Base-by-base conservation (phyloP, 768 basidiomycete genomes). In the Coprinopsis sp. region DNA sequence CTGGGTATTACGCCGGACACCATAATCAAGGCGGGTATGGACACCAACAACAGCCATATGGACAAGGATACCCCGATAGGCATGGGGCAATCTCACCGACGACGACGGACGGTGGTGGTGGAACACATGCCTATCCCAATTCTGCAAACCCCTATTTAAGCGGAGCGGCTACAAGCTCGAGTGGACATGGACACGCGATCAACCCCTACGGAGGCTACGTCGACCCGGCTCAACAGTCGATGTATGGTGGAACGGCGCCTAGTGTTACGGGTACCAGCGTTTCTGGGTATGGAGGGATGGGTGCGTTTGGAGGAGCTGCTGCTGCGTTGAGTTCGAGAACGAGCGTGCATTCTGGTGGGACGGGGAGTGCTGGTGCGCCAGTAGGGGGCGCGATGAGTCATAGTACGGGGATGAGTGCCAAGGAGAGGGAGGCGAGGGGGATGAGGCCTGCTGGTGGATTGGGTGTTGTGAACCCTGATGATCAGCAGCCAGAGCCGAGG, bases 341-440 rank as follows among this genome's bases (percentile, higher is more conserved):
- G 30, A 31, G 30, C n/a, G 30, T 8, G 30, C 30, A 31, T 31
- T 8, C 10, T 8, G 10, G n/a, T 31, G 30, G 30, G n/a, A 31
- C n/a, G 30, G 8, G 30, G 10, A 31, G 30, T 8, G 30, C 30
- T n/a, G n/a, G n/a, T 8, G 30, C 30, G 10, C 21, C 4, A n/a
- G 23, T 5, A 3, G 19, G 37, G 33, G 21, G 12, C 14, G 14
- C 21, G 33, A 24, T 21, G 41, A 14, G 21, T 25, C 22, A 11
- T 22, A 38, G 37, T 19, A 24, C 11, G 31, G 33, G 37, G 27
- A 31, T 42, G 43, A 51, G 42, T 24, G 58, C 58, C 41, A 62
- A 59, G 40, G 58, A 62, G 50, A 29, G 53, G 18, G 60, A 62
- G 37, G 58, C 54, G 16, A 49, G 21, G 27, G 30, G 38, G 44